Evolutionary conservation across 202 grass and related monocot species (phyloP).

Genomic region (Digitaria exilis): DNA sequence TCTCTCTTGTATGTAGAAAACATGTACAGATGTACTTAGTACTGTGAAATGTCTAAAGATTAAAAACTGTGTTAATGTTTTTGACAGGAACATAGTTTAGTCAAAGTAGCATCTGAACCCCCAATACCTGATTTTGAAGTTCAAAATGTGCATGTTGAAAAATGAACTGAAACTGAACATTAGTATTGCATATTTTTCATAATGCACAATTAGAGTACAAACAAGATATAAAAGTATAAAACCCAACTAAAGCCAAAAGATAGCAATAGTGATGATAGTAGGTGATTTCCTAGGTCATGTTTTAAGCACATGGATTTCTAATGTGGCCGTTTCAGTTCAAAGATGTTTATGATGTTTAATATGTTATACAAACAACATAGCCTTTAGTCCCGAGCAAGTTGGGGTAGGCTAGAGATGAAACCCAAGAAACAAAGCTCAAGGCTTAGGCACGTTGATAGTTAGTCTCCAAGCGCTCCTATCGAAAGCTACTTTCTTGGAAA

Average conservation of each 20-base stretch:
- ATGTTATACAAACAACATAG: no score
- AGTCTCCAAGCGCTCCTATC: no score
- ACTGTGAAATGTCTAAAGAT: not conserved
- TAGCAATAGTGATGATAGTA: not conserved
- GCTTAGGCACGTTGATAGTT: no score
- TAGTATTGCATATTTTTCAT: not conserved
- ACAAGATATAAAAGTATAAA: not conserved
- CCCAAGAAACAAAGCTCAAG: no score
- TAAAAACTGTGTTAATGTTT: not conserved
- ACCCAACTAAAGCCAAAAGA: not conserved
- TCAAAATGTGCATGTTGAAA: constrained; percentile 8
- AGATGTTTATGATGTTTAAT: not conserved
- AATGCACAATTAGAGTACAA: not conserved
- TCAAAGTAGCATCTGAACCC: not conserved
- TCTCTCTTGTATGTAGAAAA: not conserved
- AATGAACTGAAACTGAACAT: not conserved
- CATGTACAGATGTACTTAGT: not conserved
- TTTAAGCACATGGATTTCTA: not conserved
- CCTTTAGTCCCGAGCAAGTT: no score
- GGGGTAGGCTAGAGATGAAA: no score
- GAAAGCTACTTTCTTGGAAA: no score
- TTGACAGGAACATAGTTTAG: not conserved
- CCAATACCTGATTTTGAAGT: constrained; percentile 1
- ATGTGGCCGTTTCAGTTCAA: not conserved
- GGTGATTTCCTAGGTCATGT: not conserved